Evolutionary conservation across 2,329 filamentous ascomycete genomes (phyloP), one percentile per base, ranked within the genome.

Genomic region (Kalaharituber pfeilii): DNA sequence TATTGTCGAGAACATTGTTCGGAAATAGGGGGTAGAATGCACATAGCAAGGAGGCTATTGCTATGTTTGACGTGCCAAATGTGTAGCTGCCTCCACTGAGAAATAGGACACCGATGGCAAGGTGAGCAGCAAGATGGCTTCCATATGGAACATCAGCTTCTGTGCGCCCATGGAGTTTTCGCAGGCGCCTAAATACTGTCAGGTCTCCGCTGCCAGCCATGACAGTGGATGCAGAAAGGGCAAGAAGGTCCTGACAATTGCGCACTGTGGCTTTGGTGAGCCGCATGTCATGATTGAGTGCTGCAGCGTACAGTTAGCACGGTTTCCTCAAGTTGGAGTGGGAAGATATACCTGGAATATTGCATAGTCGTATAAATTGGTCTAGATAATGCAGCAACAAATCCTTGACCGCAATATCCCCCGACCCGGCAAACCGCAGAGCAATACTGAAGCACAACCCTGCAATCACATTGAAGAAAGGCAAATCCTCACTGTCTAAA

Each of bases 171-270:
- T 98, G 93, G 36, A 98, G 76, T 15, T 84, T 80, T 15, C 91
- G 82, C 28, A 98, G 74, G 13, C 89, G 81, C 22, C 91, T 81
- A 63, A 96, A 83, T 1, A 94, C 81, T 1, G 78, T 71, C 20
- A 98, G 72, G 65, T 98, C 93, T 36, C 93, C 91, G 0, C 87
- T 94, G 26, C 91, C 91, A 5, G 93, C 87, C 89, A 96, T 96
- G 51, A 96, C 86, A 1, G 84, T 86, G 0, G 91, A 81, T 22
- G 80, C 79, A 5, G 87, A 83, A 5, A 98, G 72, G 0, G 86
- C 86, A 9, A 95, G 70, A 2, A 93, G 74, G 65, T 96, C 88
- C 64, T 95, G 86, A 64, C 91, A 96, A 72, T 93, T 93, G 33
- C 86, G 78, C 1, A 88, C 81, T 6, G 88, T 89, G 52, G 84